Evolutionary conservation across 139 green algal species (phyloP), one percentile per base, ranked within the genome.

Genomic region (Medakamo hakoo): DNA sequence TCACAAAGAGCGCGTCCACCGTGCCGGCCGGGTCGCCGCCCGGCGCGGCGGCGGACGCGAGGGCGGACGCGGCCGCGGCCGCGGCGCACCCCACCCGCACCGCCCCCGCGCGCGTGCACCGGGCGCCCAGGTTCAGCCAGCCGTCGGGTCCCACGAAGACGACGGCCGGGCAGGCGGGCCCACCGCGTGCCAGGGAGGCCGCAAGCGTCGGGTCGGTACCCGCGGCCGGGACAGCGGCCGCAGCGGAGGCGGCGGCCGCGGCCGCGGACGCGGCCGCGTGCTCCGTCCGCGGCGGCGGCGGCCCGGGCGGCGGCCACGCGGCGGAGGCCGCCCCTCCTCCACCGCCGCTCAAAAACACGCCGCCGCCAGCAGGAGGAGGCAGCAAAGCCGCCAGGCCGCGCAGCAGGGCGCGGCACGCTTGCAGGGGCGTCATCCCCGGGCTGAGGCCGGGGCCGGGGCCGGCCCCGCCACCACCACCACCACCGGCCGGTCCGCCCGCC

Each of bases 81-180:
- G 77, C 56, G 48, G 32, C 25, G 55, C 52, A 5, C 49, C 71
- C 56, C 21, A 69, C 78, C 65, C 76, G 73, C 40, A 68, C 59
- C 28, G 85, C 59, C 3, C 58, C 57, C 2, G 67, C 70, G 16
- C 62, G 65, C 9, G 71, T 76, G 28, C 88, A 59, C 23, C 56
- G 22, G 0, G 72, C 71, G 16, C 73, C 77, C 30, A 86, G 57
- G 64, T 93, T 93, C 27, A 80, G 56, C 69, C 73, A 84, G 29
- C 84, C 85, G 19, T 55, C 74, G 28, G 56, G 27, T 59, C 89
- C 85, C 27, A 91, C 48, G 28, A 89, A 74, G 27, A 84, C 73
- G 2, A 75, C 78, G 4, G n/a, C n/a, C n/a, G n/a, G n/a, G n/a
- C n/a, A n/a, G n/a, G n/a, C n/a, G n/a, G n/a, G n/a, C n/a, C n/a